Conservation (phyloP, 257 asterid genomes). For the Echites panduratus region DNA sequence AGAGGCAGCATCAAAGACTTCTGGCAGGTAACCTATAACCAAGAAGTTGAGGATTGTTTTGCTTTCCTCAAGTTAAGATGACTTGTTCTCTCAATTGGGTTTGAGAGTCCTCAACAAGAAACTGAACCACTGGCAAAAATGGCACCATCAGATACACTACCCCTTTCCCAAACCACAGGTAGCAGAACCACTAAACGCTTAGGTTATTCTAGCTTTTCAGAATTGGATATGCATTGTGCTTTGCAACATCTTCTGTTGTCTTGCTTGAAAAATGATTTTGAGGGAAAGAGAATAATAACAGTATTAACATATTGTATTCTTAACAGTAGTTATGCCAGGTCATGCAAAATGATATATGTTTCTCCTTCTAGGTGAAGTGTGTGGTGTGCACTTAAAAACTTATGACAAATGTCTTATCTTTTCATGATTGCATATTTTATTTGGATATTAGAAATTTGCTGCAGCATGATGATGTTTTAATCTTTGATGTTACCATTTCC, state of each 20-base stretch:
- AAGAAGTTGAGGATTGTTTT: conserved; percentile 16
- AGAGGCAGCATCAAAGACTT: conserved; percentile 49
- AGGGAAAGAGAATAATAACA: not conserved
- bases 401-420: not conserved
- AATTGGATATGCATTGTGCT: not conserved
- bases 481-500: not conserved
- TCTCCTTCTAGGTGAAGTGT: not conserved
- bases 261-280: not conserved
- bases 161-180: conserved; percentile 1
- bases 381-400: not conserved
- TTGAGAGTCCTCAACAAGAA: conserved; percentile 1
- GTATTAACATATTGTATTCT: not conserved
- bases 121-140: not conserved
- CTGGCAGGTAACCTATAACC: conserved; percentile 58
- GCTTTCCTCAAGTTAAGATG: not conserved
- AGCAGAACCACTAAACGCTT: not conserved
- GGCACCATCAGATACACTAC: not conserved
- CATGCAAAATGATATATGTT: not conserved
- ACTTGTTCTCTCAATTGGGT: conserved; percentile 4
- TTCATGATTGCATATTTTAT: not conserved
- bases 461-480: not conserved
- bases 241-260: not conserved
- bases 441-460: not conserved
- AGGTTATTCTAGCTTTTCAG: not conserved
- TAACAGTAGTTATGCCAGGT: not conserved